Conservation (phyloP, 2,329 filamentous ascomycete species). For the Polytolypa hystricis region DNA sequence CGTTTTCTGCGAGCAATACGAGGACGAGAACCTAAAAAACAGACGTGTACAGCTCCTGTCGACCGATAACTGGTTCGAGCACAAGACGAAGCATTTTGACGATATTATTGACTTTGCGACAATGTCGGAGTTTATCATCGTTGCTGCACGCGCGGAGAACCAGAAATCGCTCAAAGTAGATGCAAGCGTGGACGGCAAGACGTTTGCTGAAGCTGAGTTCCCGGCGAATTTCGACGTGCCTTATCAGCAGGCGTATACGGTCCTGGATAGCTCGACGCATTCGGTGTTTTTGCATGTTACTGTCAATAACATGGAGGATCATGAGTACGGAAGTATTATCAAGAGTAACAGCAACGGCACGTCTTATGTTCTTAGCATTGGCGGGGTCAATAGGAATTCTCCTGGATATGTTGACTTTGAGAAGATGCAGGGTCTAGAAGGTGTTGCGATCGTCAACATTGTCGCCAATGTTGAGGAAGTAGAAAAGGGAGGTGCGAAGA, state of each 20-base stretch:
- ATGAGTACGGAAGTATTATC: conserved; percentile 73
- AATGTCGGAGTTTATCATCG: conserved; percentile 93
- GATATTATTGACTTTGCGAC: conserved; percentile 79
- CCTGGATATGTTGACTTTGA: conserved; percentile 85
- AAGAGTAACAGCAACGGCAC: conserved; percentile 99
- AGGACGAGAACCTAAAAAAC: conserved; percentile 50
- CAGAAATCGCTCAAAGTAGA: conserved; percentile 62
- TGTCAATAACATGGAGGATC: conserved; percentile 53
- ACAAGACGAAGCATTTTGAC: conserved; percentile 50
- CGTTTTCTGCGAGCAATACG: conserved; percentile 52
- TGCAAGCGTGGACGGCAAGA: conserved; percentile 72
- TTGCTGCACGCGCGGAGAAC: conserved; percentile 58
- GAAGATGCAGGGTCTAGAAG: conserved; percentile 85
- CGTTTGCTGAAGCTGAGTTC: conserved; percentile 75
- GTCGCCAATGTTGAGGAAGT: conserved; percentile 63
- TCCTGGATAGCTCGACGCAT: conserved; percentile 89
- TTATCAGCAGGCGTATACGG: conserved; percentile 76
- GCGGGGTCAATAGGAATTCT: conserved; percentile 69
- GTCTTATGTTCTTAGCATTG: conserved; percentile 75
- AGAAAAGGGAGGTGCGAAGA: conserved; percentile 57
- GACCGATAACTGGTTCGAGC: conserved; percentile 66
- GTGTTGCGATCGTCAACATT: conserved; percentile 76
- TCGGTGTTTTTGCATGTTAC: conserved; percentile 90
- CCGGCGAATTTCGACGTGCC: conserved; percentile 71
- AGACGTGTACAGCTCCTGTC: conserved; percentile 60